Evolutionary conservation across 2,329 filamentous ascomycete genomes (phyloP), one percentile per base, ranked within the genome.

Genomic region (Penicillium paneum): DNA sequence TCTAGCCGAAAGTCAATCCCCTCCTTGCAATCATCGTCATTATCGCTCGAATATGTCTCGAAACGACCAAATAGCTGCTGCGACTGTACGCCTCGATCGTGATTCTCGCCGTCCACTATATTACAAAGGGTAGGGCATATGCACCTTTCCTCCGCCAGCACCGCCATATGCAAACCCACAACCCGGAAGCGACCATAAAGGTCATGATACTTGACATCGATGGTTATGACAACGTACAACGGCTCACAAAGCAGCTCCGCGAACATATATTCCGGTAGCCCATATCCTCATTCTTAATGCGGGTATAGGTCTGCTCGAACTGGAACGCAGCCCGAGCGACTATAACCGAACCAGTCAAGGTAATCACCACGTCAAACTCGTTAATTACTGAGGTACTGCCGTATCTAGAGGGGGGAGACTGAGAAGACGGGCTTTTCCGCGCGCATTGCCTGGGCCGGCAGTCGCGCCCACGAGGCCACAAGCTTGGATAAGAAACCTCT

Each of bases 271-370:
- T 28, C 52, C 57, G 11, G 29, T 49, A 13, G 52, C 65, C n/a
- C 49, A 68, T 38, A 56, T 66, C 28, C 60, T 64, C n/a, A 58
- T 68, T 36, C 61, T 68, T 19, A 67, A 66, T 36, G 65, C 64
- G 1, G 62, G 59, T 3, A 56, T 64, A 15, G 52, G 52, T 12
- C 48, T 52, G 2, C 11, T 65, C 3, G 59, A 55, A 13, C 50
- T 60, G 49, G 59, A 58, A 8, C 58, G 50, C 34, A 60, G 55
- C 21, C 32, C 61, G 12, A 55, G 43, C 5, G 72, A 74, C 2
- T 72, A 77, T 52, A 75, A 78, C 53, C 53, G 64, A 6, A 63
- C 59, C 13, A 47, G 76, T 11, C 77, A 79, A 53, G 71, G 69
- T 26, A 71, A 70, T 32, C 69, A 69, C 51, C 44, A 44, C 17